Percentiles rank a stretch among this genome's conserved stretches.
Conservation (phyloP, 2,329 filamentous ascomycete species). For the Phaeosphaeriaceae sp. region DNA sequence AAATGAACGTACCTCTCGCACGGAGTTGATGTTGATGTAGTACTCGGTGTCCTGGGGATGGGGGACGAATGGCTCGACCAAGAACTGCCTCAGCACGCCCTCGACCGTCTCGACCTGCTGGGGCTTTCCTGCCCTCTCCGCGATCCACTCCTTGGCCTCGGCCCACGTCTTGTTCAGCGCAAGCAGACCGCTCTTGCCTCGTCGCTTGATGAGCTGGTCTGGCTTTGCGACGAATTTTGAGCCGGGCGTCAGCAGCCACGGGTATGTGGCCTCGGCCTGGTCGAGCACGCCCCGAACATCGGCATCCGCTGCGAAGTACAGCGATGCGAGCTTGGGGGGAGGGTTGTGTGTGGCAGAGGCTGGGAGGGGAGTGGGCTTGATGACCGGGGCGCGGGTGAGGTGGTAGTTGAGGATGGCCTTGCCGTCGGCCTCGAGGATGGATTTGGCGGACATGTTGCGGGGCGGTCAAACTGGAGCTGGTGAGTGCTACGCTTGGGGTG, state of each 20-base stretch:
- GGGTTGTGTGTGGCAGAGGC: constrained; percentile 87
- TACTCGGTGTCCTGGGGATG: constrained; percentile 96
- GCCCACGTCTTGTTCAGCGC: constrained; percentile 97
- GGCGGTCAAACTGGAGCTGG: constrained; percentile 28
- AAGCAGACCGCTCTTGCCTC: constrained; percentile 97
- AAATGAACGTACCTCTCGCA: constrained; percentile 85
- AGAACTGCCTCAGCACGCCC: constrained; percentile 90
- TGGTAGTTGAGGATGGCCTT: constrained; percentile 99
- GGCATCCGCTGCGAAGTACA: constrained; percentile 91
- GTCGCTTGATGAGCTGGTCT: constrained; percentile 99
- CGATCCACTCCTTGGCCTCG: constrained; percentile 93
- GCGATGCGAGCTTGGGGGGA: constrained; percentile 85
- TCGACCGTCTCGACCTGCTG: constrained; percentile 92
- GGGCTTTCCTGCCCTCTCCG: constrained; percentile 86
- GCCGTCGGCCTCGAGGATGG: constrained; percentile 98
- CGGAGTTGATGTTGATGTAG: constrained; percentile 99
- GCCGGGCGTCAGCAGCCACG: constrained; percentile 84
- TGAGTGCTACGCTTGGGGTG: constrained; percentile 28
- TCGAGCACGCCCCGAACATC: constrained; percentile 84
- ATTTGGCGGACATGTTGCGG: constrained; percentile 86
- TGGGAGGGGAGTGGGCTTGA: constrained; percentile 96
- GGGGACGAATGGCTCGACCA: constrained; percentile 98
- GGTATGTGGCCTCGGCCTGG: constrained; percentile 95
- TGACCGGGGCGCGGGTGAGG: constrained; percentile 94
- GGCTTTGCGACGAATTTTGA: constrained; percentile 98